Conservation (phyloP, 345 rosid species). For the Eucalyptus tenuipes region DNA sequence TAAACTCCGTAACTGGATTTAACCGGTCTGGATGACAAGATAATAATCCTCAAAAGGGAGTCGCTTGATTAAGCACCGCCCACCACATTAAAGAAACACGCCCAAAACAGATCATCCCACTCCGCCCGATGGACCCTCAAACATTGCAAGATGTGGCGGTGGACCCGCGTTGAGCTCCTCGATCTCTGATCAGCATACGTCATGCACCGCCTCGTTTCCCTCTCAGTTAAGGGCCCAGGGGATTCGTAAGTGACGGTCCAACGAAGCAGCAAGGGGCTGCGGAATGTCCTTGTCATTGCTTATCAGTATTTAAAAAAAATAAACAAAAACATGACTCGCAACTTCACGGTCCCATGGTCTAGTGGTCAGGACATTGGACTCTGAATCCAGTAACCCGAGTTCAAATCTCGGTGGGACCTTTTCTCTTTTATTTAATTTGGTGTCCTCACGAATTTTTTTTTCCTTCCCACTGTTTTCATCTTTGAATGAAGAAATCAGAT, state of each 20-base stretch:
- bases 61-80: not conserved
- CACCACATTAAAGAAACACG: not conserved
- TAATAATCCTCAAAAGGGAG: not conserved
- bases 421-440: not conserved
- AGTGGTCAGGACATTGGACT: slow-evolving; percentile 91
- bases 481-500: not conserved
- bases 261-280: fast-evolving
- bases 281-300: fast-evolving
- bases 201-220: not conserved
- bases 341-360: slow-evolving; percentile 53
- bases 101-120: not conserved
- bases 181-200: not conserved
- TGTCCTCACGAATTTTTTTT: fast-evolving
- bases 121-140: not conserved
- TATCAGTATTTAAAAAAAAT: fast-evolving
- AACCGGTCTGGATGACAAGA: not conserved
- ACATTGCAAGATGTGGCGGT: not conserved
- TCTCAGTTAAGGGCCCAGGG: not conserved
- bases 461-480: not conserved
- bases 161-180: not conserved
- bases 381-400: slow-evolving; percentile 97
- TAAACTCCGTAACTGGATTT: not conserved
- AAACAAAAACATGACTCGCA: fast-evolving
- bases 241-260: not conserved
- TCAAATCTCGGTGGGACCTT: slow-evolving; percentile 93